Conservation (phyloP, 352 stramenopile genomes). For the Elongisporangium prolatum region DNA sequence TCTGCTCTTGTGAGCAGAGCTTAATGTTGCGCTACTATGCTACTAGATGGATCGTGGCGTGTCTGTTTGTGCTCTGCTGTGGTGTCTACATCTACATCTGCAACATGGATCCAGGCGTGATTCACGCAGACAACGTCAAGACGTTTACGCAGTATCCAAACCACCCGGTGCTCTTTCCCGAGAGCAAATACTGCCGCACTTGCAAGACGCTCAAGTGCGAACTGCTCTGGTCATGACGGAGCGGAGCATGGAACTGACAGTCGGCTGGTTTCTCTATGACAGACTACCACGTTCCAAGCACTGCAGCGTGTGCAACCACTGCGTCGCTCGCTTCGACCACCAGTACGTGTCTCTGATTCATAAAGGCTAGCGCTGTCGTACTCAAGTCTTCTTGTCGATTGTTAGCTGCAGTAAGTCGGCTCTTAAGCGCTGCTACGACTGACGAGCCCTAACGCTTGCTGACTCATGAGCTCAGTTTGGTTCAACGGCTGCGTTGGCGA, state of each 20-base stretch:
- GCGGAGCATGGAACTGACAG: background rate
- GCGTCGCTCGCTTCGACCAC: slow-evolving; percentile 86
- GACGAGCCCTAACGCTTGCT: background rate
- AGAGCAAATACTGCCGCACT: slow-evolving; percentile 78
- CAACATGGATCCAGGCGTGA: slow-evolving; percentile 64
- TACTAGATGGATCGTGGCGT: slow-evolving; percentile 32
- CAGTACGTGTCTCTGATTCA: slow-evolving; percentile 64
- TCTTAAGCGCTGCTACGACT: background rate
- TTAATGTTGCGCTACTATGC: slow-evolving; percentile 1
- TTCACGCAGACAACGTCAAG: slow-evolving; percentile 44
- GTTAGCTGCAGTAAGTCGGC: slow-evolving; percentile 6
- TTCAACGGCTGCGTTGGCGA: slow-evolving; percentile 83
- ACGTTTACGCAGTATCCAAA: slow-evolving; percentile 59
- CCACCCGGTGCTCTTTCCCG: slow-evolving; percentile 76
- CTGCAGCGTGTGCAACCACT: slow-evolving; percentile 86
- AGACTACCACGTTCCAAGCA: slow-evolving; percentile 87
- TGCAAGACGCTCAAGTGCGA: slow-evolving; percentile 86
- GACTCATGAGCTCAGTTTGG: slow-evolving; percentile 36
- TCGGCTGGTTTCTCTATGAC: background rate
- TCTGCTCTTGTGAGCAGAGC: background rate
- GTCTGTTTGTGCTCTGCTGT: slow-evolving; percentile 54
- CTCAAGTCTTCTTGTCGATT: background rate
- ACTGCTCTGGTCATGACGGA: background rate
- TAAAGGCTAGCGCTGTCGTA: too few species aligned
- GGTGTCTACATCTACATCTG: slow-evolving; percentile 72